Evolutionary conservation across 2,329 filamentous ascomycete genomes (phyloP).

Genomic region (Trichoderma atrobrunneum): DNA sequence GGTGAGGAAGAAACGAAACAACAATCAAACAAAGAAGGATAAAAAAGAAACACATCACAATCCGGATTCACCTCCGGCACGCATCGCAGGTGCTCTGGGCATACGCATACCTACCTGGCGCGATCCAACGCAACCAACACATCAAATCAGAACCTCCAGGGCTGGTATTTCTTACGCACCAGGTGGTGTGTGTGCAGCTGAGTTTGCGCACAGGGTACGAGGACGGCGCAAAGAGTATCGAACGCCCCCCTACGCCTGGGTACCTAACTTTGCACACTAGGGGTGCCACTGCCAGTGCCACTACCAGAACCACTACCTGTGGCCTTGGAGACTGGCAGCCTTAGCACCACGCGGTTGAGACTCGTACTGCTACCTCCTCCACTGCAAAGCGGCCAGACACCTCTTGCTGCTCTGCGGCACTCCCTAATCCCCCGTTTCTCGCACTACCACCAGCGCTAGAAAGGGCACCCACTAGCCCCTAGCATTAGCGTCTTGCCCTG

Average conservation of each 20-base stretch:
- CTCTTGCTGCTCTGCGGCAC: background rate
- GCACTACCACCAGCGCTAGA: conserved; percentile 20
- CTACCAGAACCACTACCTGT: background rate
- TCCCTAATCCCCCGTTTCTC: conserved; percentile 7
- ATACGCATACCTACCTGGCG: background rate
- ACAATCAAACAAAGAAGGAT: background rate
- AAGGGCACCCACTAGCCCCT: conserved; percentile 19
- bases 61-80: background rate
- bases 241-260: conserved; percentile 5
- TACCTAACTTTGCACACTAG: background rate
- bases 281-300: background rate
- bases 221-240: background rate
- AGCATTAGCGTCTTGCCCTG: conserved; percentile 20
- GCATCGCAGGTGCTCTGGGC: background rate
- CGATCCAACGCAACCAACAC: conserved; percentile 5
- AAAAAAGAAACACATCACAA: background rate
- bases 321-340: background rate
- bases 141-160: background rate
- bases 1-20: background rate
- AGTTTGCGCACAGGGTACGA: conserved; percentile 13
- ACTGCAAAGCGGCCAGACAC: no score
- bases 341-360: background rate
- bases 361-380: background rate
- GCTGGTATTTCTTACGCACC: background rate
- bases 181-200: conserved; percentile 12